Evolutionary conservation across 306 rosid genomes (phyloP), one percentile per base, ranked within the genome.

Genomic region (Lathyrus oleraceus): DNA sequence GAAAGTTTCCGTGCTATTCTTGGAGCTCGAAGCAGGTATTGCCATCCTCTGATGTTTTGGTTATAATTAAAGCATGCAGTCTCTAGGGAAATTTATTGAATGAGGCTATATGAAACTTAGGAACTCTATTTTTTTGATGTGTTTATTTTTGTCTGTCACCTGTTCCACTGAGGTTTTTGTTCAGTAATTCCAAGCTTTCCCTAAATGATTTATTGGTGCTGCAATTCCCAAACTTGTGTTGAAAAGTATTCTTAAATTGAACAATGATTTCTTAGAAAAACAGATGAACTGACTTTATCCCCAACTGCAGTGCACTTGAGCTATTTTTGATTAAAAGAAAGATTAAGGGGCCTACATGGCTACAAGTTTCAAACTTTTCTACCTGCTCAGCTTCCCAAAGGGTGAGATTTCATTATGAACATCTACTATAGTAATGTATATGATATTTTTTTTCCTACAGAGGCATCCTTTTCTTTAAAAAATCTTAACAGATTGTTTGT

Each of bases 281-380:
- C 39, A 7, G 3, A 16, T 44, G 70, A 72, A 66, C 70, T 75
- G 56, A 84, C 70, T 69, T 69, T 69, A 36, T 72, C 17, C 81
- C 39, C 65, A 73, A 57, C 36, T 90, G 81, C 98, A 94, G 99
- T 48, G 97, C 96, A 2, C 81, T 91, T 76, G 99, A 94, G 84
- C 95, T 78, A 77, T 84, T 91, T 66, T 89, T 94, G 79, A 64
- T 94, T 75, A 90, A 94, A 81, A 83, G 99, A 74, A 87, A 88
- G 82, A 94, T 88, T 67, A 87, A 83, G 83, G 99, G 99, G 51
- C 99, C 99, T 61, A 84, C 91, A 30, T 94, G 99, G 99, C 73
- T 94, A 53, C 82, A 82, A 51, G 35, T 91, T 78, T 82, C 95
- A 30, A 83, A 86, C 48, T 88, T 87, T 83, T 77, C 81, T 65